Percentiles rank a stretch among this genome's conserved stretches.
Evolutionary conservation across 169 alveolate genomes (phyloP).

Genomic region (Cryptosporidium sp.): DNA sequence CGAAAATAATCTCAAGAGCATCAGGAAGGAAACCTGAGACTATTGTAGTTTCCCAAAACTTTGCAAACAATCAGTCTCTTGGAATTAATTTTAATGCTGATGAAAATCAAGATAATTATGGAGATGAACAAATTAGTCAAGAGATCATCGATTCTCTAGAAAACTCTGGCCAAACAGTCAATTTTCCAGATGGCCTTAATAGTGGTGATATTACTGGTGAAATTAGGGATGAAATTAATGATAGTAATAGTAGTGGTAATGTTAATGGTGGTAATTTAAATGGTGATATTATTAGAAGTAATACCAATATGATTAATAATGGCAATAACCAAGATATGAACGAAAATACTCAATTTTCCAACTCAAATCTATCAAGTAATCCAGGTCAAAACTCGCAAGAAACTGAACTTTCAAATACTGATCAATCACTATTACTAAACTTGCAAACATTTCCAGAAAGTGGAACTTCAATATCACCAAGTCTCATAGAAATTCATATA

Average conservation of each 20-base stretch:
- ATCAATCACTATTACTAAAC: neutral
- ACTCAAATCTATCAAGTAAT: neutral
- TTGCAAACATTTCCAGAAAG: constrained; percentile 2
- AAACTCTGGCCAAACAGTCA: neutral
- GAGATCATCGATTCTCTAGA: neutral
- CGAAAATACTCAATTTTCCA: neutral
- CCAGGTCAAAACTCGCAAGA: constrained; percentile 16
- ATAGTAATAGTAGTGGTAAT: neutral
- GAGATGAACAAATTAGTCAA: neutral
- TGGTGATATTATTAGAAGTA: neutral
- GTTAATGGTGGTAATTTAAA: neutral
- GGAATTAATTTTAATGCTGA: neutral
- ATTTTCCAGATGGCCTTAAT: neutral
- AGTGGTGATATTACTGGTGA: neutral
- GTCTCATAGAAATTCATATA: constrained; percentile 61
- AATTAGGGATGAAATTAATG: neutral
- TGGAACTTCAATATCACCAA: constrained; percentile 21
- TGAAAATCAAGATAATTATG: constrained; percentile 12
- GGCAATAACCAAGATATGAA: neutral
- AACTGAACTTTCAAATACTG: constrained; percentile 5
- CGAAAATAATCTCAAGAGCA: constrained; percentile 71
- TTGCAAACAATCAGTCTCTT: neutral
- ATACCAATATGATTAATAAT: neutral
- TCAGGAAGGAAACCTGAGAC: constrained; percentile 75
- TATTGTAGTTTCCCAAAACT: constrained; percentile 25